Percentiles rank a stretch among this genome's conserved stretches.
Conservation (phyloP, 2,329 filamentous ascomycete genomes). For the Botrytis elliptica region DNA sequence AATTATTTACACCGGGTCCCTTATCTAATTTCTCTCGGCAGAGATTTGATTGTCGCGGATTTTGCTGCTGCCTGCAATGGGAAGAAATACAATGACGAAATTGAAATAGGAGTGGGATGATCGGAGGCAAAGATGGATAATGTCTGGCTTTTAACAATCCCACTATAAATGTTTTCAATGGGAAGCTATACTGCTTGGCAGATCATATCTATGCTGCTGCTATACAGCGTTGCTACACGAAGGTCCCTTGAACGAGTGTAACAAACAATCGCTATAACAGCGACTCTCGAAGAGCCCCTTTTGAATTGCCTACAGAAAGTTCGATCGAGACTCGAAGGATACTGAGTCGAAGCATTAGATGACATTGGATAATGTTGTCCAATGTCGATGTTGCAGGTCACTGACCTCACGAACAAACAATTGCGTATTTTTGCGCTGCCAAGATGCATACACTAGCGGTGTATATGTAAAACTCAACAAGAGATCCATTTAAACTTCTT, state of each 20-base stretch:
- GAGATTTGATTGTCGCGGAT: not conserved
- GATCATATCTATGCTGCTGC: not conserved
- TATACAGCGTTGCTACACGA: not conserved
- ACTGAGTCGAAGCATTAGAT: not conserved
- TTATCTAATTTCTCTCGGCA: not conserved
- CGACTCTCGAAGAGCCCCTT: not conserved
- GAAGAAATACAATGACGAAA: not conserved
- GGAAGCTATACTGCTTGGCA: not conserved
- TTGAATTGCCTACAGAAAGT: not conserved
- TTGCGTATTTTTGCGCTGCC: not conserved
- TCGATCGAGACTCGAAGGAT: not conserved
- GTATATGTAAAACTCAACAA: not conserved
- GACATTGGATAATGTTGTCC: not conserved
- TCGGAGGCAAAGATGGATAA: not conserved
- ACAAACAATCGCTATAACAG: not conserved
- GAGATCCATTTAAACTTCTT: not conserved
- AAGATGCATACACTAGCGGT: not conserved
- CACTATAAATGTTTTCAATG: not conserved
- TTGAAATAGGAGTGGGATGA: not conserved
- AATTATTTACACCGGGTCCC: no score
- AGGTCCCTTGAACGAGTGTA: not conserved
- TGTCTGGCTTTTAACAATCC: not conserved
- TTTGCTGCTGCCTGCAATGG: not conserved
- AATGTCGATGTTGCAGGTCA: not conserved
- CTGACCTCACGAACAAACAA: not conserved